A percentile compares a stretch with the other conserved stretches of the same genome.
phyloP scores from a whole-genome alignment of 1,284 basidiomycete species.

The Uromyces viciae-fabae region DNA sequence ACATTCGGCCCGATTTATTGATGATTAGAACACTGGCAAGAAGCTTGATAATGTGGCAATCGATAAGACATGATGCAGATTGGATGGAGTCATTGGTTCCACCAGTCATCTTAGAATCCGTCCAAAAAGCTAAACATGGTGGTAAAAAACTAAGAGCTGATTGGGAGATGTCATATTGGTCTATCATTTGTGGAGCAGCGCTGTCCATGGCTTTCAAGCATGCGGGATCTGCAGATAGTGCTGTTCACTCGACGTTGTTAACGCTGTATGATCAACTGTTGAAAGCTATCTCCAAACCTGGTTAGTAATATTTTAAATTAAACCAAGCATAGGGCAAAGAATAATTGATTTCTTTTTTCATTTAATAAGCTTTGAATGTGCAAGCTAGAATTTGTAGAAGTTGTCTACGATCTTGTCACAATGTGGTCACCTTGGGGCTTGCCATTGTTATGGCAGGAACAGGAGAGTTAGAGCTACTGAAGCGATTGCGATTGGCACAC shows the following conservation, averaged over 20 bases:
- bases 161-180: conserved; percentile 78
- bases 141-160: conserved; percentile 64
- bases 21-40: conserved; percentile 74
- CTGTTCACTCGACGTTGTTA: conserved; percentile 77
- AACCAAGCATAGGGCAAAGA: conserved; percentile 58
- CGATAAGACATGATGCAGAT: conserved; percentile 66
- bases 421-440: conserved; percentile 76
- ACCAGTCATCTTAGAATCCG: conserved; percentile 62
- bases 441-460: conserved; percentile 94
- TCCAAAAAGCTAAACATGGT: conserved; percentile 57
- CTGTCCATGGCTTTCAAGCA: conserved; percentile 88
- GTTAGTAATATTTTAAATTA: conserved; percentile 51
- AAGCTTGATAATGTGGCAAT: conserved; percentile 81
- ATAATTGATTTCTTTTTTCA: neutral
- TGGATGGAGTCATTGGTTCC: conserved; percentile 80
- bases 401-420: conserved; percentile 80
- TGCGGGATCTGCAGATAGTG: conserved; percentile 82
- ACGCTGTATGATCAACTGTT: conserved; percentile 71
- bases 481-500: conserved; percentile 82
- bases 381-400: conserved; percentile 65
- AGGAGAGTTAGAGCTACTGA: conserved; percentile 83
- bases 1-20: conserved; percentile 80
- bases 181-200: conserved; percentile 82
- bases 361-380: conserved; percentile 43
- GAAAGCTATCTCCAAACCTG: conserved; percentile 57